Percentiles rank a stretch among this genome's conserved stretches.
These are phyloP conservation scores for Ganoderma multipileum DNA, from an alignment of 1,284 basidiomycete species.

Conservation along the genomic window DNA sequence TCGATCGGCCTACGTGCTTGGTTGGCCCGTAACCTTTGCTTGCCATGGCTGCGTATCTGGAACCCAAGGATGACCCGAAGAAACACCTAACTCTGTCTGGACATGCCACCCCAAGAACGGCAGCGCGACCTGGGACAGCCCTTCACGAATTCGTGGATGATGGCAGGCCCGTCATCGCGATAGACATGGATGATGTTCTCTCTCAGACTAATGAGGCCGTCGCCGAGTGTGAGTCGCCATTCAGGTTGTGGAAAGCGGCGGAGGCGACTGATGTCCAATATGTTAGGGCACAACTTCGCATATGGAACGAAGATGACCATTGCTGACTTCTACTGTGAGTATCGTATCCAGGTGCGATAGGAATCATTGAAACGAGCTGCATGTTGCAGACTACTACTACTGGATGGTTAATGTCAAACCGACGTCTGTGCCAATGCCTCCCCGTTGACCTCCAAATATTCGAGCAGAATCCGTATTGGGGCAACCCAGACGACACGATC, in stretches of 20 bases:
- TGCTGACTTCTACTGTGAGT: conserved; percentile 72
- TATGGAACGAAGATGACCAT: conserved; percentile 61
- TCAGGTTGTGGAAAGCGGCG: neutral
- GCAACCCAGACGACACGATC: conserved; percentile 65
- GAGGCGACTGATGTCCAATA: conserved; percentile 10
- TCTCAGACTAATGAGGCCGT: conserved; percentile 72
- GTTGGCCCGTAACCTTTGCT: neutral
- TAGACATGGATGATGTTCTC: conserved; percentile 83
- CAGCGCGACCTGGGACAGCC: conserved; percentile 21
- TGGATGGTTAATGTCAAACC: conserved; percentile 57
- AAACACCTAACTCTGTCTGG: conserved; percentile 23
- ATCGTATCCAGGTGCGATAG: neutral
- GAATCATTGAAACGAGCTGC: neutral
- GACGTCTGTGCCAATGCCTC: neutral
- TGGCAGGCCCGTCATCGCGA: conserved; percentile 59
- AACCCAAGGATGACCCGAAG: conserved; percentile 13
- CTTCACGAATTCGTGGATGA: conserved; percentile 24
- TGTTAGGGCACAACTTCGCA: conserved; percentile 72
- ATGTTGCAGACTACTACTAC: conserved; percentile 61
- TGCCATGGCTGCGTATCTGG: conserved; percentile 18
- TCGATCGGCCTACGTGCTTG: neutral
- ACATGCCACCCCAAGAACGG: conserved; percentile 24
- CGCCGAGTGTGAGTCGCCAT: conserved; percentile 60
- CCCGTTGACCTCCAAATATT: neutral
- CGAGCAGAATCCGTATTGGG: conserved; percentile 60